Evolutionary conservation across 352 stramenopile genomes (phyloP), one percentile per base, ranked within the genome.

Genomic region (Globisporangium uncinulatum): DNA sequence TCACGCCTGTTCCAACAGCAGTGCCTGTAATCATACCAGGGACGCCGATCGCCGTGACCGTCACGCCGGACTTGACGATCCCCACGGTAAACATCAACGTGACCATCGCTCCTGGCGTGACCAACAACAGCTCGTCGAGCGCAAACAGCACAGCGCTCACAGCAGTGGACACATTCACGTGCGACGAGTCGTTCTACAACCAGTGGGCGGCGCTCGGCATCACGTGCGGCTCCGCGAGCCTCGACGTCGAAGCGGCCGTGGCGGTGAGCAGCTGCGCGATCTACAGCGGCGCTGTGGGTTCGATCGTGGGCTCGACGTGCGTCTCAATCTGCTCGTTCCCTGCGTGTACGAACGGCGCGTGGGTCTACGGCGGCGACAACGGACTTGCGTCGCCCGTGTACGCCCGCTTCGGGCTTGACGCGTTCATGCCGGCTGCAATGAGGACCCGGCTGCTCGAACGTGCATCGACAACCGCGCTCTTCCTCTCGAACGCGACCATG

Each of bases 301-400:
- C 56, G 6, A 68, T 82, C 21, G 59, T 63, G 1, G 79, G 77
- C 50, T 78, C 73, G 34, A 74, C 81, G 17, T 94, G 83, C 17
- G 72, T 94, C 31, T 92, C 83, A 9, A 89, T 87, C 37, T 94
- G 83, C 52, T 81, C 73, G 17, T 92, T 94, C 62, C 81, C 83
- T 1, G 75, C 73, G 14, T 94, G 83, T 58, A 79, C 59, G 19
- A 65, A 82, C 56, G 65, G 57, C 46, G 51, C 50, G 10, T 93
- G 83, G 83, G 70, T 74, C 14, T 93, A 93, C 65, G 68, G 69
- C 21, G 59, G 61, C 36, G 56, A 64, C 45, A 87, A 88, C 57
- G 83, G 83, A 19, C 73, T 94, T 31, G 62, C 74, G 34, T 90
- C 80, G 42, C 73, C 70, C 9, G 71, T 93, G 15, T 93, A 93